Evolutionary conservation across 192 early-diverging fungal genomes (phyloP).

Genomic region (Coemansia sp.): DNA sequence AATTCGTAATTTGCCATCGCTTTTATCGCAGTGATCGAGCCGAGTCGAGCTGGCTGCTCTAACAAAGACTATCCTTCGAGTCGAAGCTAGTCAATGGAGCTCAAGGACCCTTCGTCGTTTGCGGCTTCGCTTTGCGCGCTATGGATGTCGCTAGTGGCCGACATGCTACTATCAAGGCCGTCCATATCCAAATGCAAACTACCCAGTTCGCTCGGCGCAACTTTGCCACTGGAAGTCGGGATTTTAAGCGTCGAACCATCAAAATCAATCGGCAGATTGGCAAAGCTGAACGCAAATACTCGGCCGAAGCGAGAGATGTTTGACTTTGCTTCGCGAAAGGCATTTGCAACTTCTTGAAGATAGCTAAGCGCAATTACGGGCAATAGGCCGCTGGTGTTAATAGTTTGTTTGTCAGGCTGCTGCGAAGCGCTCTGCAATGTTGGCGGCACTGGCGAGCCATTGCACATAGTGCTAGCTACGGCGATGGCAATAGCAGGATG

Average conservation of each 20-base stretch:
- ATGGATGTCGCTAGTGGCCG: not conserved
- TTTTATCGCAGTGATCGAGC: not conserved
- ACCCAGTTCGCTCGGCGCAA: not conserved
- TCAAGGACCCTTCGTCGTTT: not conserved
- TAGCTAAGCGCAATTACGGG: conserved; percentile 21
- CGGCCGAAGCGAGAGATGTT: conserved; percentile 1
- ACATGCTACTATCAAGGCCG: not conserved
- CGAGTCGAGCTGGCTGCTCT: not conserved
- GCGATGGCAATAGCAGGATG: not conserved
- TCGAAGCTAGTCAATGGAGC: not conserved
- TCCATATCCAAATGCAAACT: not conserved
- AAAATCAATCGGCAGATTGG: conserved; percentile 19
- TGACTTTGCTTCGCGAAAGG: conserved; percentile 5
- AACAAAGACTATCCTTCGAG: not conserved
- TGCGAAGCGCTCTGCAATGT: not conserved
- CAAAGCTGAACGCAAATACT: conserved; percentile 22
- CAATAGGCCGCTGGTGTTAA: not conserved
- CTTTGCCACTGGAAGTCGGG: not conserved
- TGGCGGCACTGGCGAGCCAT: not conserved
- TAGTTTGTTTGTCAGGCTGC: not conserved
- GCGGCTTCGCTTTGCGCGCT: not conserved
- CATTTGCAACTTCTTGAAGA: conserved; percentile 12
- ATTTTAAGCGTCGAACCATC: not conserved
- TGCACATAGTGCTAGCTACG: not conserved
- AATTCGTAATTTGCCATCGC: not conserved